phyloP scores from a whole-genome alignment of 1,284 basidiomycete genomes.

The Cerrena zonata region DNA sequence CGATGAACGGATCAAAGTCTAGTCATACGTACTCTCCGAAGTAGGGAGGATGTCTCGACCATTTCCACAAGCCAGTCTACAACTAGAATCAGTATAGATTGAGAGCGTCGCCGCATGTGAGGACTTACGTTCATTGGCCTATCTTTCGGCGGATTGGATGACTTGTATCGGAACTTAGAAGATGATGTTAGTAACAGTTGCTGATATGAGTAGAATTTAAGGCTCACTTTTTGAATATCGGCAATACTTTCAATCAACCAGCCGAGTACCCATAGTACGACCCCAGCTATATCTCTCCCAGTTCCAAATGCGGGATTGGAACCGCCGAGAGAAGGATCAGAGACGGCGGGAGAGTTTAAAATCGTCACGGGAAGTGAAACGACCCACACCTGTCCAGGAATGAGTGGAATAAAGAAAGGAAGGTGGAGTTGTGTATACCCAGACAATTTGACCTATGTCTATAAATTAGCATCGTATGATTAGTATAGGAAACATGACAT shows the following conservation, averaged over 20 bases:
- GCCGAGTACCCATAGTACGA: slow-evolving; percentile 62
- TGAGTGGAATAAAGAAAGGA: background rate
- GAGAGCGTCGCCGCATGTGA: background rate
- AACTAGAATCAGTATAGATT: background rate
- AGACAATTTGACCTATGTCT: slow-evolving; percentile 47
- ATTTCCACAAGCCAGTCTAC: slow-evolving; percentile 51
- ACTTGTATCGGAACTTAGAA: slow-evolving; percentile 50
- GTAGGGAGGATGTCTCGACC: slow-evolving; percentile 69
- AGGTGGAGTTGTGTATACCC: slow-evolving; percentile 32
- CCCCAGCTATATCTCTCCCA: slow-evolving; percentile 60
- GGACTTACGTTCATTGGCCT: slow-evolving; percentile 41
- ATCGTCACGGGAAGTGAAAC: slow-evolving; percentile 63
- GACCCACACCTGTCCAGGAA: slow-evolving; percentile 48
- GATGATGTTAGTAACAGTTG: background rate
- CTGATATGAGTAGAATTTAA: background rate
- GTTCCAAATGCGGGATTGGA: slow-evolving; percentile 56
- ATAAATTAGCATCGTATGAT: slow-evolving; percentile 4
- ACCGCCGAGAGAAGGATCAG: slow-evolving; percentile 37
- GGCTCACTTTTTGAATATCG: slow-evolving; percentile 59
- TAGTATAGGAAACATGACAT: background rate
- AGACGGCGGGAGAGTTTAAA: slow-evolving; percentile 64
- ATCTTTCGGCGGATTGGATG: slow-evolving; percentile 47
- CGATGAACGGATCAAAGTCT: slow-evolving; percentile 1
- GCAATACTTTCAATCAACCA: slow-evolving; percentile 56
- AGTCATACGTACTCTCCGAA: slow-evolving; percentile 59